Percentiles rank a stretch among this genome's conserved stretches.
phyloP scores from a whole-genome alignment of 768 basidiomycete genomes.

The Pulveroboletus sp. region DNA sequence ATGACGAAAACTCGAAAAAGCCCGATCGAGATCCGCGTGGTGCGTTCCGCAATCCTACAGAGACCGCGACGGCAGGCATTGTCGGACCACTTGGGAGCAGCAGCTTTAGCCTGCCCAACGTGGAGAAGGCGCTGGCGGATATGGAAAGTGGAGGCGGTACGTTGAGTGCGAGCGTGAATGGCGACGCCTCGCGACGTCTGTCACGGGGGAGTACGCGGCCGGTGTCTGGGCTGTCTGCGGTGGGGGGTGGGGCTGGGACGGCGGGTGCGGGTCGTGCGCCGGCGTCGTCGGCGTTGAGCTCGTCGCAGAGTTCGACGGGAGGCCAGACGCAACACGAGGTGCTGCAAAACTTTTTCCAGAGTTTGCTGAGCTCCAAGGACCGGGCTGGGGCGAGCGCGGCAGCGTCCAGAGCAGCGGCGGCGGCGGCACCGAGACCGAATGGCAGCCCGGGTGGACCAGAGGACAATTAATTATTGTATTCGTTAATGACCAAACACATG shows the following conservation, averaged over 20 bases:
- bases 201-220: slow-evolving; percentile 27
- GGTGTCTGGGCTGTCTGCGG: slow-evolving; percentile 38
- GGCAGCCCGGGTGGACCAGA: slow-evolving; percentile 36
- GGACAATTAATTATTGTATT: slow-evolving; percentile 23
- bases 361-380: slow-evolving; percentile 69
- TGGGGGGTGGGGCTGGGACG: slow-evolving; percentile 32
- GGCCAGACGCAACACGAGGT: slow-evolving; percentile 81
- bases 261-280: slow-evolving; percentile 34
- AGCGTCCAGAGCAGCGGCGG: slow-evolving; percentile 22
- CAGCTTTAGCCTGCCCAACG: slow-evolving; percentile 81
- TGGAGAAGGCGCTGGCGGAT: slow-evolving; percentile 82
- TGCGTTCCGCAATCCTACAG: slow-evolving; percentile 77
- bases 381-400: slow-evolving; percentile 38
- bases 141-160: slow-evolving; percentile 60
- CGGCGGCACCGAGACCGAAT: slow-evolving; percentile 30
- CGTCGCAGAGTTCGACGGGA: slow-evolving; percentile 43
- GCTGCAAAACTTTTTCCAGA: slow-evolving; percentile 86
- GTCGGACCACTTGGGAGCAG: slow-evolving; percentile 92
- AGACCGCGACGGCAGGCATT: slow-evolving; percentile 61
- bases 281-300: slow-evolving; percentile 36
- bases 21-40: slow-evolving; percentile 86
- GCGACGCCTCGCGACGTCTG: slow-evolving; percentile 35
- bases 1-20: slow-evolving; percentile 89
- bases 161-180: slow-evolving; percentile 33
- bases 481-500: slow-evolving; percentile 8